phyloP scores from a whole-genome alignment of 192 early-diverging fungal species.

The Backusella liffmaniae region DNA sequence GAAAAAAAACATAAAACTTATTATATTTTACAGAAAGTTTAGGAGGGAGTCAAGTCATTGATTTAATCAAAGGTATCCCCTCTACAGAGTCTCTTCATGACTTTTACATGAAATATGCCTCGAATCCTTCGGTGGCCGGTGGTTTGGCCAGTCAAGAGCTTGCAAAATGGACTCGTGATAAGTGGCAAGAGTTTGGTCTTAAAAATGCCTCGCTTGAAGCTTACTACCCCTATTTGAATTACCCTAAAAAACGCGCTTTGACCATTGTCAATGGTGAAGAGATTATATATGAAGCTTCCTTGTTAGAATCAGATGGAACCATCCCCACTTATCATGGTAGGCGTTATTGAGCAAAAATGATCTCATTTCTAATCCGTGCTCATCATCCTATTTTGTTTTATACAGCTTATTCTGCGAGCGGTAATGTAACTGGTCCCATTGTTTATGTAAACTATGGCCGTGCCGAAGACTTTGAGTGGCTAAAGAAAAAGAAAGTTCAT shows the following conservation, averaged over 20 bases:
- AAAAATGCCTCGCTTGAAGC: constrained; percentile 49
- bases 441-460: constrained; percentile 67
- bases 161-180: constrained; percentile 53
- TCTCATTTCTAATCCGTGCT: neutral
- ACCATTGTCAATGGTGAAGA: constrained; percentile 46
- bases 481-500: constrained; percentile 27
- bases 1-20: neutral
- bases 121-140: constrained; percentile 56
- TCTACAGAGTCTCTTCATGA: constrained; percentile 40
- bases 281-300: constrained; percentile 48
- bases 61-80: constrained; percentile 7
- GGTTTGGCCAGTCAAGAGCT: constrained; percentile 38
- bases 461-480: constrained; percentile 48
- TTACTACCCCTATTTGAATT: constrained; percentile 62
- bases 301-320: constrained; percentile 55
- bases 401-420: constrained; percentile 48
- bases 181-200: constrained; percentile 52
- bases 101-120: constrained; percentile 53
- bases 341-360: neutral
- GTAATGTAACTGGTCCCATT: constrained; percentile 58
- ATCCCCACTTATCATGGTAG: constrained; percentile 63
- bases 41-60: neutral
- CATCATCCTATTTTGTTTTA: neutral
- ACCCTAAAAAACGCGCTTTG: constrained; percentile 50
- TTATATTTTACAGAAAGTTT: neutral